These are phyloP conservation scores for Backusella mclennaniae DNA, from an alignment of 192 early-diverging fungal species.

Conservation along the genomic window DNA sequence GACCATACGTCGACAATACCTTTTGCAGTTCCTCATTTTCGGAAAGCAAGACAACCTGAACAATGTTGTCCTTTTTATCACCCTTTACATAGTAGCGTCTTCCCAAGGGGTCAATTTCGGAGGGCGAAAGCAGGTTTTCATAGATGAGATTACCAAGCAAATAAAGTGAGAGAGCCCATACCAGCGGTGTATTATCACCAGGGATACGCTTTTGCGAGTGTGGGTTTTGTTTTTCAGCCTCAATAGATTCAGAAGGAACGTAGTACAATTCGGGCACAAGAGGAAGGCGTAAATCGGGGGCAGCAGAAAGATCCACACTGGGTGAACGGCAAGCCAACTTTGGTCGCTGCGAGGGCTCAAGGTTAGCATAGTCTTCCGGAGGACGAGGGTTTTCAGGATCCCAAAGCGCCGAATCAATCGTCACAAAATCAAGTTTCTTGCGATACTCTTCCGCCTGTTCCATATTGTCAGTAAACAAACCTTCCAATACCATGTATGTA, in stretches of 20 bases:
- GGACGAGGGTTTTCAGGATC: constrained; percentile 23
- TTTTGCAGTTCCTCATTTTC: constrained; percentile 73
- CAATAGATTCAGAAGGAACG: constrained; percentile 71
- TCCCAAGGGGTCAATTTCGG: constrained; percentile 83
- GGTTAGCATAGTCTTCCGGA: constrained; percentile 5
- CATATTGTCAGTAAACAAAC: constrained; percentile 66
- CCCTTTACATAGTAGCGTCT: constrained; percentile 61
- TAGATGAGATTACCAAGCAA: constrained; percentile 74
- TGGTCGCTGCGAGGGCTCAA: background rate
- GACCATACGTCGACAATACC: constrained; percentile 66
- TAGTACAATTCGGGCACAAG: constrained; percentile 78
- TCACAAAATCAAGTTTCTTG: constrained; percentile 60
- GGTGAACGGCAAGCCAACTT: background rate
- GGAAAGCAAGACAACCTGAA: constrained; percentile 77
- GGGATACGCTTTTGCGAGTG: constrained; percentile 70
- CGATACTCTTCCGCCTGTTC: constrained; percentile 71
- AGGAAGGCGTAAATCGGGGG: constrained; percentile 39
- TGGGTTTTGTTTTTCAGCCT: constrained; percentile 66
- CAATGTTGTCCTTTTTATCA: constrained; percentile 56
- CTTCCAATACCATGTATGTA: constrained; percentile 84
- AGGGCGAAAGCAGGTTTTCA: constrained; percentile 71
- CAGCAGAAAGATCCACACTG: background rate
- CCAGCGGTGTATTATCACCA: constrained; percentile 85
- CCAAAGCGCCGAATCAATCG: constrained; percentile 64
- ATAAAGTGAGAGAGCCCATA: constrained; percentile 85